Base-by-base conservation (phyloP, 2,329 filamentous ascomycete species). In the Fusarium sp. region DNA sequence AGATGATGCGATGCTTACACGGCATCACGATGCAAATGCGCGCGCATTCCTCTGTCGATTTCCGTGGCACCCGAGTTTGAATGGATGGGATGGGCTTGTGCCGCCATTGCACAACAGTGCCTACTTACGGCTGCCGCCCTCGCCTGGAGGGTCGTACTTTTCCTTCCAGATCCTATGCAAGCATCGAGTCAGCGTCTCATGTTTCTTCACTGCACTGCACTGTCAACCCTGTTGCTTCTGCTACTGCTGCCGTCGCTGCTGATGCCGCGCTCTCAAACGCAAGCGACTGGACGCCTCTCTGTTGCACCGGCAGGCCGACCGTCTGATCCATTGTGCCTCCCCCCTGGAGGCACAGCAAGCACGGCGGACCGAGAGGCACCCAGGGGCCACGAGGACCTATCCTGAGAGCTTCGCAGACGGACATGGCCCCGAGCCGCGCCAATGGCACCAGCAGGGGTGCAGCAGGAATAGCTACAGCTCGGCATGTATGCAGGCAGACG, bases 161-260 rank as follows among this genome's bases (percentile, higher is more conserved):
- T 97, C 95, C 83, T 98, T 98, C 95, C 96, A 98, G 81, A 98
- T 98, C 95, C 95, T 97, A 81, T 68, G 59, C 66, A 65, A 47
- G 30, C 64, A 60, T 61, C 62, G 61, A 60, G 68, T 78, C 66
- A 78, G 76, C 57, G 25, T 60, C 57, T 63, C 45, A 20, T 63
- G 32, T 52, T 54, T 40, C 43, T 52, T 27, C 25, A 27, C 47
- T 52, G 47, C 47, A 32, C 47, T 32, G 17, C 47, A 32, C 47
- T 32, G 17, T 32, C 47, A 27, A 52, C 47, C 47, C 47, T 52
- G 47, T 10, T 52, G 25, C 47, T 32, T 10, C 30, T n/a, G 20
- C 40, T 45, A 5, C 40, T 30, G 15, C 47, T 30, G 25, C 15
- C n/a, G 35, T 2, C 10, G 45, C 15, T 52, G 47, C 45, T 50